Percentiles rank a stretch among this genome's conserved stretches.
Conservation (phyloP, 495 filamentous ascomycete species). For the Amniculicola lignicola region DNA sequence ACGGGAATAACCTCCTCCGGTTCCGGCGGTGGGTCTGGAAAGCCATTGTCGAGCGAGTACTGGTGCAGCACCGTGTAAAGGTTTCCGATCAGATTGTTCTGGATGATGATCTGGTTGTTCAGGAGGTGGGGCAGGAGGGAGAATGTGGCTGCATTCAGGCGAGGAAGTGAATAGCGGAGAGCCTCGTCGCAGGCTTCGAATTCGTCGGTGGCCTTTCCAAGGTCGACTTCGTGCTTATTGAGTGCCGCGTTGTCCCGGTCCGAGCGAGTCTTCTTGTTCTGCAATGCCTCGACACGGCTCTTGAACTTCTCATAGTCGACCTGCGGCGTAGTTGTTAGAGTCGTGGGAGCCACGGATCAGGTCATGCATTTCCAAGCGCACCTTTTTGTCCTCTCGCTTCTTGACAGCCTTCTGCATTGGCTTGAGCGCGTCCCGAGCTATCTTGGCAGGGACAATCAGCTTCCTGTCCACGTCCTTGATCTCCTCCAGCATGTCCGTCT, state of each 20-base stretch:
- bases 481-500: slow-evolving; percentile 70
- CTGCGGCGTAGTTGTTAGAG: slow-evolving; percentile 39
- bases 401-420: slow-evolving; percentile 89
- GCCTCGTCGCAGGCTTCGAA: slow-evolving; percentile 81
- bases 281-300: slow-evolving; percentile 65
- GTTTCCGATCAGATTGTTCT: slow-evolving; percentile 77
- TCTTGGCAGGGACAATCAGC: slow-evolving; percentile 68
- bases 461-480: slow-evolving; percentile 67
- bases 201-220: slow-evolving; percentile 66
- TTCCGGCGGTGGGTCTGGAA: slow-evolving; percentile 69
- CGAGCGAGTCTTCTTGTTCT: slow-evolving; percentile 67
- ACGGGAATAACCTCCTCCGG: slow-evolving; percentile 67
- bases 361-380: slow-evolving; percentile 31
- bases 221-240: slow-evolving; percentile 74
- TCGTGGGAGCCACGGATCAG: background rate
- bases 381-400: slow-evolving; percentile 83
- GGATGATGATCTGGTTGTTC: slow-evolving; percentile 69
- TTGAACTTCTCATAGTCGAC: slow-evolving; percentile 83
- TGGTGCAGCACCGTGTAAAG: slow-evolving; percentile 81
- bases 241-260: slow-evolving; percentile 75
- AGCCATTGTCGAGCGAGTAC: slow-evolving; percentile 68
- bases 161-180: slow-evolving; percentile 70
- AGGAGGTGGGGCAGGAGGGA: slow-evolving; percentile 77
- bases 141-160: slow-evolving; percentile 69
- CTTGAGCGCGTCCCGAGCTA: slow-evolving; percentile 67